Evolutionary conservation across 2,329 filamentous ascomycete species (phyloP), one percentile per base, ranked within the genome.

Genomic region (Chalaropsis ovoidea): DNA sequence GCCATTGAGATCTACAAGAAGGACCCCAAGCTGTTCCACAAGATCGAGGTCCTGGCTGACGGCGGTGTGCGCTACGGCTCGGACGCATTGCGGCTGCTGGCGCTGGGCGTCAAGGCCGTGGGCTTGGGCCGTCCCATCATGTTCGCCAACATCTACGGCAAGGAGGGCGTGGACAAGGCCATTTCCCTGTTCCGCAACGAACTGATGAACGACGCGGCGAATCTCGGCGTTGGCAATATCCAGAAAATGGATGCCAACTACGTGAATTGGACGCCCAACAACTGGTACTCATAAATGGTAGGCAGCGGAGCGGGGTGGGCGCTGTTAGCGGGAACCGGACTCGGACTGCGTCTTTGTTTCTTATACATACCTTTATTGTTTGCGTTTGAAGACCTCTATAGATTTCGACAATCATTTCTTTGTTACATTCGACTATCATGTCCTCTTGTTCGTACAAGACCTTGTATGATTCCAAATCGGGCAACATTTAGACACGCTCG

Each of bases 121-220:
- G 75, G 80, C 15, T 68, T 83, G 0, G 81, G 80, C 17, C 72
- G 81, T 0, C 76, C 79, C 10, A 52, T 66, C 4, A 65, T 68
- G 67, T 68, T 68, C 52, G 61, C 78, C 68, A 82, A 82, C 72
- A 71, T 80, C 58, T 83, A 76, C 68, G 81, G 81, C 5, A 71
- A 74, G 60, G 75, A 77, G 7, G 81, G 81, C 56, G 77, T 83
- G 1, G 72, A 75, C 70, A 76, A 75, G 72, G 76, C 72, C 39
- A 73, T 77, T 58, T 54, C 72, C 8, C 74, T 83, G 11, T 72
- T 83, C 69, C 81, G 79, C 74, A 74, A 76, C 65, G 81, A 82
- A 74, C 72, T 83, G 64, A 71, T 73, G 42, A 73, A 77, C 64
- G 77, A 78, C 67, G 76, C 75, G 13, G 76, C 73, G 11, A 78